A percentile compares a stretch with the other conserved stretches of the same genome.
Conservation (phyloP, 2,329 filamentous ascomycete species). For the Aspergillus tanneri region DNA sequence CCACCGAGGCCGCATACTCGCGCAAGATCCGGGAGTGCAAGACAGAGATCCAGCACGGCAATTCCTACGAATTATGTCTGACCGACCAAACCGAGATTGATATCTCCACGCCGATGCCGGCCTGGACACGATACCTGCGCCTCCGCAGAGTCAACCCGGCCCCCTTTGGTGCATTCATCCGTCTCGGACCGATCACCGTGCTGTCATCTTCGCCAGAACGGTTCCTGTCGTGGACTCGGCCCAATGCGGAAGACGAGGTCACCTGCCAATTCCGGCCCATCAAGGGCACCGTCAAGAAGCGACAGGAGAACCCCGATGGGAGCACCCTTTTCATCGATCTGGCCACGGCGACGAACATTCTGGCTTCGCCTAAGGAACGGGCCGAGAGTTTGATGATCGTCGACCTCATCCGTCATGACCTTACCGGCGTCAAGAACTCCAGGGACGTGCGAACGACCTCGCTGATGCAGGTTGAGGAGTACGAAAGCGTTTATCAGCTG, state of each 20-base stretch:
- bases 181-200: not conserved
- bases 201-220: not conserved
- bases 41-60: not conserved
- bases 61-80: not conserved
- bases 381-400: not conserved
- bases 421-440: not conserved
- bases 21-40: not conserved
- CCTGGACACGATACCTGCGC: not conserved
- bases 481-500: not conserved
- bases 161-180: not conserved
- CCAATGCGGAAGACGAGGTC: not conserved
- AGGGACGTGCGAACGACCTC: not conserved
- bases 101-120: not conserved
- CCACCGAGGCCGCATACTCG: not conserved
- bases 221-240: not conserved
- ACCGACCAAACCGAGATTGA: not conserved
- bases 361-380: not conserved
- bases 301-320: not conserved
- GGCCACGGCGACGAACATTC: not conserved
- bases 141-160: not conserved
- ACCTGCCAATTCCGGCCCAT: not conserved
- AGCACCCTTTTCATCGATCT: not conserved
- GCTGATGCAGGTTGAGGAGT: not conserved
- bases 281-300: not conserved
- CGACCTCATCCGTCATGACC: not conserved